Conservation (phyloP, 1,139 yeast genomes). For the Schwanniomyces etchellsii region DNA sequence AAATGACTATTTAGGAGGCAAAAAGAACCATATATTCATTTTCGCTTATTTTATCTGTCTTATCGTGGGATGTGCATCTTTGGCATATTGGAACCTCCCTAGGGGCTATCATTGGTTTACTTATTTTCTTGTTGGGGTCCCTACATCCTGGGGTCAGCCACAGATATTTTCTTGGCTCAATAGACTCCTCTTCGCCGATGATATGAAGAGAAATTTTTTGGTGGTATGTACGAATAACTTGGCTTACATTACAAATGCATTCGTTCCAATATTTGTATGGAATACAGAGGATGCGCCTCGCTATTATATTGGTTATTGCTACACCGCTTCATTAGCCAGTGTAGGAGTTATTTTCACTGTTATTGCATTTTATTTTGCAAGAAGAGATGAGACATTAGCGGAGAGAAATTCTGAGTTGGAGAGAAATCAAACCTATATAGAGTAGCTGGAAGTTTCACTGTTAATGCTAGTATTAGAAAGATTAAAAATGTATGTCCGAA, state of each 20-base stretch:
- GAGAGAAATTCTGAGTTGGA: not conserved
- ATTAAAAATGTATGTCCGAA: too few relatives aligned
- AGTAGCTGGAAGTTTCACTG: not conserved
- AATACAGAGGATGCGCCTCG: slow-evolving; percentile 44
- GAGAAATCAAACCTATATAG: not conserved
- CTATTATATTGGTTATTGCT: slow-evolving; percentile 45
- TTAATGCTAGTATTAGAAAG: too few relatives aligned
- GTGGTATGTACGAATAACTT: slow-evolving; percentile 46
- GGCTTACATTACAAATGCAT: slow-evolving; percentile 49
- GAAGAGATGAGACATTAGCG: slow-evolving; percentile 21
- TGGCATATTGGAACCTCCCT: slow-evolving; percentile 44
- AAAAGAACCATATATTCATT: slow-evolving; percentile 27
- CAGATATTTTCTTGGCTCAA: slow-evolving; percentile 55
- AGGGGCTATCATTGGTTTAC: slow-evolving; percentile 43
- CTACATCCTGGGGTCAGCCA: slow-evolving; percentile 40
- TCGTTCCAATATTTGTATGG: slow-evolving; percentile 44
- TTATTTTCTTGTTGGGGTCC: slow-evolving; percentile 43
- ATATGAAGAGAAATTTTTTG: slow-evolving; percentile 45
- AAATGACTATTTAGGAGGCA: slow-evolving; percentile 35
- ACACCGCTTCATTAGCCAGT: slow-evolving; percentile 38
- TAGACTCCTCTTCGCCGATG: slow-evolving; percentile 37
- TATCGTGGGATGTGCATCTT: slow-evolving; percentile 33
- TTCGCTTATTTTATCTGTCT: slow-evolving; percentile 24
- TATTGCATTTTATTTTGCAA: slow-evolving; percentile 23
- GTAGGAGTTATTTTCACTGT: slow-evolving; percentile 36